Evolutionary conservation across 1,139 yeast genomes (phyloP).

Genomic region (Yarrowia galli): DNA sequence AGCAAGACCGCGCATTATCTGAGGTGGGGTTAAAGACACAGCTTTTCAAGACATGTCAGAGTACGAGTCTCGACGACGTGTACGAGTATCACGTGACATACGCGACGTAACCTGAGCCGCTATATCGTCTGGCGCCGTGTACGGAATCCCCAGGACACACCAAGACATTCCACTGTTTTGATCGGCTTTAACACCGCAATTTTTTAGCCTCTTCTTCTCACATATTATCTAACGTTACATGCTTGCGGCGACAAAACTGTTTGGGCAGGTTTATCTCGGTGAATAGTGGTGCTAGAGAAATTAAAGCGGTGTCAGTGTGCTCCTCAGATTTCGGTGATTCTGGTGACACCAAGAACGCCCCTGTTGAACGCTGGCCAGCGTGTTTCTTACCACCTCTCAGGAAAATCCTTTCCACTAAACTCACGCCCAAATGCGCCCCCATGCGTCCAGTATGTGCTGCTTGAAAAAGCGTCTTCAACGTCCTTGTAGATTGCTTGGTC

Average conservation of each 20-base stretch:
- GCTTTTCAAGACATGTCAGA: not conserved
- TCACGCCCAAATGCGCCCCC: constrained; percentile 5
- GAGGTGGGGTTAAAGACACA: constrained; percentile 27
- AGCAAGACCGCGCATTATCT: constrained; percentile 13
- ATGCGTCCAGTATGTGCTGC: constrained; percentile 3
- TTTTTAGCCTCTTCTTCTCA: constrained; percentile 15
- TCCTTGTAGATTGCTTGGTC: constrained; percentile 14
- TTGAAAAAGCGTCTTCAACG: constrained; percentile 5
- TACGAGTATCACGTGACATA: not conserved
- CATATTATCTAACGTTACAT: constrained; percentile 20
- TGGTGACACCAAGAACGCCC: not conserved
- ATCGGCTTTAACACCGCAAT: constrained; percentile 25
- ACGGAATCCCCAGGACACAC: too few species aligned
- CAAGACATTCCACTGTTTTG: not conserved
- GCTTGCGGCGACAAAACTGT: constrained; percentile 4
- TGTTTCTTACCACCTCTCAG: too few species aligned
- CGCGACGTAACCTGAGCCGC: not conserved
- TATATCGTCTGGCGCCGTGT: not conserved
- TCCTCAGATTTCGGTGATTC: not conserved
- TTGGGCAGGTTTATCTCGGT: not conserved
- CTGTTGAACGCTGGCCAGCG: too few species aligned
- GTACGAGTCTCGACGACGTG: not conserved
- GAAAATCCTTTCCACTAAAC: constrained; percentile 4
- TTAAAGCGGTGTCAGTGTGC: not conserved
- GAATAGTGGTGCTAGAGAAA: not conserved